Evolutionary conservation across 1,139 yeast species (phyloP).

Genomic region (Pichia sp.): DNA sequence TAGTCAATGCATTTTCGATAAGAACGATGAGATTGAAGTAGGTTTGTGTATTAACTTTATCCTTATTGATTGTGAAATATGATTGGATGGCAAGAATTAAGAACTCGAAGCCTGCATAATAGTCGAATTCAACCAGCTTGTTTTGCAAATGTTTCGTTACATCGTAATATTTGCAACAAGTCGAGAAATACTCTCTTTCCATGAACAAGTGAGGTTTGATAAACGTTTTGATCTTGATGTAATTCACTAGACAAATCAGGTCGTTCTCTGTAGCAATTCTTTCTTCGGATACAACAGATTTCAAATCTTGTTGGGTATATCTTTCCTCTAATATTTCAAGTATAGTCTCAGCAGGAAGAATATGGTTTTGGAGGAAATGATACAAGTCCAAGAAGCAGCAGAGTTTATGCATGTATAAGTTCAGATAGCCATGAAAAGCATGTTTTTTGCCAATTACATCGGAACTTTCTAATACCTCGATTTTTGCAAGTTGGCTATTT

Average conservation of each 20-base stretch:
- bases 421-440: constrained; percentile 39
- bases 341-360: constrained; percentile 1
- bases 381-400: constrained; percentile 55
- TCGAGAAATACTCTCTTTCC: constrained; percentile 20
- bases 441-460: constrained; percentile 25
- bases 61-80: constrained; percentile 19
- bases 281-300: constrained; percentile 18
- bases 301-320: constrained; percentile 12
- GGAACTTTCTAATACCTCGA: constrained; percentile 40
- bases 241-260: constrained; percentile 44
- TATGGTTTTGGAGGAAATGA: constrained; percentile 31
- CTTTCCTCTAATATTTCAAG: constrained; percentile 15
- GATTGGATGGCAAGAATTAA: constrained; percentile 46
- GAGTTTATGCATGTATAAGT: constrained; percentile 44
- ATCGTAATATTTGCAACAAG: constrained; percentile 23
- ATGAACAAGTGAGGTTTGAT: constrained; percentile 21
- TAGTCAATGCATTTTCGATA: constrained; percentile 44
- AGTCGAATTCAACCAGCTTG: constrained; percentile 52
- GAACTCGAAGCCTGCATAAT: constrained; percentile 62
- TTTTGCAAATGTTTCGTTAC: constrained; percentile 28
- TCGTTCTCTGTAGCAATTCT: constrained; percentile 30
- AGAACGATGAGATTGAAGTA: constrained; percentile 36
- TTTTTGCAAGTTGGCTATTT: constrained; percentile 52
- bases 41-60: constrained; percentile 20
- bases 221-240: constrained; percentile 41